phyloP scores from a whole-genome alignment of 176 grass and related monocot genomes.

The Cenchrus fungigraminus region DNA sequence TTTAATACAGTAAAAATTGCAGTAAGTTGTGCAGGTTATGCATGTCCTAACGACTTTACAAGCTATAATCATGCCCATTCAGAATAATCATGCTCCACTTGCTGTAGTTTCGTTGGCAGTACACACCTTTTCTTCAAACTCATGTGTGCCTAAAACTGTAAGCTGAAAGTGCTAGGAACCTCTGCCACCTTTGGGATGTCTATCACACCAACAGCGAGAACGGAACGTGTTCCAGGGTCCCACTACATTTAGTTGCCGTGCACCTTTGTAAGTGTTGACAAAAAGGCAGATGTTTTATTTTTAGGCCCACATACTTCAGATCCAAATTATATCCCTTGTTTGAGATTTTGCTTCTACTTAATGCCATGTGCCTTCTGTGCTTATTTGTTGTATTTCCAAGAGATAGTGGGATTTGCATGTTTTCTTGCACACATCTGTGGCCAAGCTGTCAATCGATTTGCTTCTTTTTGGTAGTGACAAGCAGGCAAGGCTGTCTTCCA shows the following conservation, averaged over 20 bases:
- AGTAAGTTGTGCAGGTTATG: not conserved
- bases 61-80: not conserved
- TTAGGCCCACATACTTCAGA: not conserved
- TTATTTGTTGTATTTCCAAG: not conserved
- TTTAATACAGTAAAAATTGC: not conserved
- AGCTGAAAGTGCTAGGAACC: slow-evolving; percentile 1
- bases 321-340: slow-evolving; percentile 5
- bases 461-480: not conserved
- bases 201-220: not conserved
- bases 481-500: not conserved
- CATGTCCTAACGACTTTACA: not conserved
- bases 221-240: not conserved
- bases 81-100: too few species aligned
- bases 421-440: not conserved
- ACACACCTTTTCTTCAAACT: not conserved
- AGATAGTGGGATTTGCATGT: not conserved
- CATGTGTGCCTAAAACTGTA: not conserved
- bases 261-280: not conserved
- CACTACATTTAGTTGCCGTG: not conserved
- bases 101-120: not conserved
- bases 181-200: slow-evolving; percentile 38
- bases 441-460: not conserved
- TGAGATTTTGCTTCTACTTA: not conserved
- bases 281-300: not conserved
- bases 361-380: not conserved